These are phyloP conservation scores for Rhizophora apiculata DNA, from an alignment of 345 rosid genomes.

Conservation along the genomic window DNA sequence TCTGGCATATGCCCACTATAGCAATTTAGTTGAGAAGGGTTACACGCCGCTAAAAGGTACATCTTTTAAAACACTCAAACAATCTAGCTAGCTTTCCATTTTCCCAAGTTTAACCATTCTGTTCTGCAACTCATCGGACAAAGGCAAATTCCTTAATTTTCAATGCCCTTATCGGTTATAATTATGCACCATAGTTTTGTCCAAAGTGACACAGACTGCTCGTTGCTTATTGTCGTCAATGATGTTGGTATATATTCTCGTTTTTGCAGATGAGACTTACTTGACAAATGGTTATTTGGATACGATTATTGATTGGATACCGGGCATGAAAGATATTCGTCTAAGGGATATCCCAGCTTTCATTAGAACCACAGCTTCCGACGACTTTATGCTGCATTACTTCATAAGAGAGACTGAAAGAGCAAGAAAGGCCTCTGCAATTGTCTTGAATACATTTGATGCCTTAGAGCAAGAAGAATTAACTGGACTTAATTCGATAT, in stretches of 20 bases:
- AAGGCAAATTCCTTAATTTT: too few relatives aligned
- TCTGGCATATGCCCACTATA: conserved; percentile 10
- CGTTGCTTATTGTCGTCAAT: too few relatives aligned
- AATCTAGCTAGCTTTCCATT: too few relatives aligned
- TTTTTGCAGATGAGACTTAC: conserved; percentile 14
- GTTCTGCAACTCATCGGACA: too few relatives aligned
- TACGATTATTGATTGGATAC: conserved; percentile 17
- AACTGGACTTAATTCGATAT: not conserved
- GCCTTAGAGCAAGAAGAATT: conserved; percentile 8
- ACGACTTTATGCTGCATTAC: conserved; percentile 3
- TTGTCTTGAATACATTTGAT: conserved; percentile 15
- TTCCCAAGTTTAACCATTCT: too few relatives aligned
- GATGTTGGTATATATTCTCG: too few relatives aligned
- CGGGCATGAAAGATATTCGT: conserved; percentile 18
- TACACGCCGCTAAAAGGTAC: conserved; percentile 14
- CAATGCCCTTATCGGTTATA: too few relatives aligned
- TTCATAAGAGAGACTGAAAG: not conserved
- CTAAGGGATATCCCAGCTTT: conserved; percentile 13
- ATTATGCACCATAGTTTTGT: too few relatives aligned
- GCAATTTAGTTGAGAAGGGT: conserved; percentile 5
- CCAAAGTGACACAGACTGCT: too few relatives aligned
- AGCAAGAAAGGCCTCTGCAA: conserved; percentile 6
- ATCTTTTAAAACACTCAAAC: too few relatives aligned
- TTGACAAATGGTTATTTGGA: conserved; percentile 15
- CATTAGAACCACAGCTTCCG: conserved; percentile 15